Percentiles rank a stretch among this genome's conserved stretches.
Conservation (phyloP, 2,329 filamentous ascomycete genomes). For the Diaporthe amygdali region DNA sequence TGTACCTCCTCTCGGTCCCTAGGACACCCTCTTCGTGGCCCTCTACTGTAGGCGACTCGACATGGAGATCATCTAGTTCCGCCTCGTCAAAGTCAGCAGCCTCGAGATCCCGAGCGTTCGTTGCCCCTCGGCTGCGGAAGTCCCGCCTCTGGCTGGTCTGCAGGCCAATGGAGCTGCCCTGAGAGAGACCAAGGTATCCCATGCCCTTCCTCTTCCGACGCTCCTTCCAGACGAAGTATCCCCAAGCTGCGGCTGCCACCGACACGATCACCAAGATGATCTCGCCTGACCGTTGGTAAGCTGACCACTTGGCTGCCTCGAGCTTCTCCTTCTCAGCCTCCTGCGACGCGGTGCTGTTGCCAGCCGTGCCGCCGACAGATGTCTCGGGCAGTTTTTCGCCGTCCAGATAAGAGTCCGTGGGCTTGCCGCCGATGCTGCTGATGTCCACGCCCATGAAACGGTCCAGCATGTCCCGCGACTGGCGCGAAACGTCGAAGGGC, state of each 20-base stretch:
- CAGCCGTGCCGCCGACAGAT: constrained; percentile 72
- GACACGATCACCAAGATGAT: constrained; percentile 82
- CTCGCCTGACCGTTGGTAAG: constrained; percentile 87
- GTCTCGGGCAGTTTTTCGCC: constrained; percentile 83
- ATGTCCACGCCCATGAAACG: constrained; percentile 96
- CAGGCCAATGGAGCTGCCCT: constrained; percentile 40
- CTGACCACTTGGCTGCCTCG: constrained; percentile 85
- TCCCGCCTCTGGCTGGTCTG: constrained; percentile 36
- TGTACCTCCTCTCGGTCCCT: constrained; percentile 55
- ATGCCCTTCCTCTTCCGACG: constrained; percentile 53
- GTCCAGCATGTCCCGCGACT: constrained; percentile 94
- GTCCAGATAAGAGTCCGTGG: constrained; percentile 80
- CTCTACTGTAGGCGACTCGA: constrained; percentile 50
- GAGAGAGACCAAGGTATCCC: constrained; percentile 58
- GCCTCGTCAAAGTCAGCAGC: constrained; percentile 70
- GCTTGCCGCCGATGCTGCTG: constrained; percentile 80
- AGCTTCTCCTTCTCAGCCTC: constrained; percentile 73
- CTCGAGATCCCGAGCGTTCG: constrained; percentile 58
- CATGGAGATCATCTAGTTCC: constrained; percentile 66
- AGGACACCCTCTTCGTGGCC: constrained; percentile 31
- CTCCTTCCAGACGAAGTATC: constrained; percentile 71
- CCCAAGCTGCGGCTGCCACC: constrained; percentile 75
- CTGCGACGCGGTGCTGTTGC: constrained; percentile 63
- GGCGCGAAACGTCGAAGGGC: constrained; percentile 87
- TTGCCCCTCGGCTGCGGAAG: constrained; percentile 50